A percentile compares a stretch with the other conserved stretches of the same genome.
Conservation (phyloP, 164 flowering plant genomes). For the Sextonia rubra region DNA sequence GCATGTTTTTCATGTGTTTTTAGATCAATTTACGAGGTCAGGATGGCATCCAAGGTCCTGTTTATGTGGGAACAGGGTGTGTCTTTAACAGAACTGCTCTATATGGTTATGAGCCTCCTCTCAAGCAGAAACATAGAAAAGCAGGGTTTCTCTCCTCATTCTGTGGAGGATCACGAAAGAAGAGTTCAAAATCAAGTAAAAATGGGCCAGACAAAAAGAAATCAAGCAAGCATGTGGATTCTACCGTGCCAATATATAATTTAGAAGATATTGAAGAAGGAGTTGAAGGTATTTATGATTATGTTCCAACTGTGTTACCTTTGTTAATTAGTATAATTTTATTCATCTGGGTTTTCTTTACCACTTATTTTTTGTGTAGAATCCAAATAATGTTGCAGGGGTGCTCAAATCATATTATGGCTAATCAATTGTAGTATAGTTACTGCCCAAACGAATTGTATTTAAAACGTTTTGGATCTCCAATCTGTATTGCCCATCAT, state of each 20-base stretch:
- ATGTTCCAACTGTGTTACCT: background rate
- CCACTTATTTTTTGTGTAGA: too few species aligned
- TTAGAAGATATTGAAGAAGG: conserved; percentile 54
- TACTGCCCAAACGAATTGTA: too few species aligned
- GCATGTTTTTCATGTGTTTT: background rate
- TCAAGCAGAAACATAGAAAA: conserved; percentile 32
- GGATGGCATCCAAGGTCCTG: conserved; percentile 60
- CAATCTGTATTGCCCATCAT: too few species aligned
- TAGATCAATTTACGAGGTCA: conserved; percentile 60
- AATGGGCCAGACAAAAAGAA: conserved; percentile 29
- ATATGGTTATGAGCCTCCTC: conserved; percentile 54
- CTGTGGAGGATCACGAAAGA: conserved; percentile 43
- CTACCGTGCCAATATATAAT: conserved; percentile 45
- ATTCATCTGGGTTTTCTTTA: too few species aligned
- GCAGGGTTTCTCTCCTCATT: conserved; percentile 20
- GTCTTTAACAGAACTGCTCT: conserved; percentile 57
- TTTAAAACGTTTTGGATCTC: too few species aligned
- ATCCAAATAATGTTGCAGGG: too few species aligned
- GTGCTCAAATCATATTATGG: too few species aligned
- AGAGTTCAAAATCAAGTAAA: conserved; percentile 25
- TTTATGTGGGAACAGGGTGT: conserved; percentile 63
- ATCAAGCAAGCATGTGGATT: conserved; percentile 39
- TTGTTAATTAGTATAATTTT: too few species aligned
- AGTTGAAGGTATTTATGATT: conserved; percentile 30
- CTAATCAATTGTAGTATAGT: too few species aligned